These are phyloP conservation scores for Physcia stellaris DNA, from an alignment of 495 filamentous ascomycete genomes.

Conservation along the genomic window DNA sequence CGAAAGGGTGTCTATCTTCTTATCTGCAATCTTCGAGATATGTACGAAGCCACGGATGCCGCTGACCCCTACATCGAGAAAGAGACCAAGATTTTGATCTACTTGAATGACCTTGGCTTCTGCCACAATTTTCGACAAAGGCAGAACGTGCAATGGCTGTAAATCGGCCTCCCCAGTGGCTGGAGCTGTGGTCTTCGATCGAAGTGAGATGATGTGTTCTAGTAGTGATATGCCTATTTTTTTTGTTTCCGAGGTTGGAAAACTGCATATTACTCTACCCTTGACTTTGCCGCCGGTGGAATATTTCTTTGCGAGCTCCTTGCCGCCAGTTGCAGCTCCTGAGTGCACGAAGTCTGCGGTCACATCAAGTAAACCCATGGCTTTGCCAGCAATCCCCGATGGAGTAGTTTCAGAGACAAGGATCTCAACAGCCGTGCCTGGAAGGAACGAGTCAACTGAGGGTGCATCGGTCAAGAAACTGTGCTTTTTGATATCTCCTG, in stretches of 20 bases:
- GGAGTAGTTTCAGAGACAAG: conserved; percentile 57
- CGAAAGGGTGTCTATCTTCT: conserved; percentile 67
- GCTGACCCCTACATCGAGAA: conserved; percentile 62
- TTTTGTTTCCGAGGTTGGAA: conserved; percentile 59
- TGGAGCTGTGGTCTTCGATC: conserved; percentile 26
- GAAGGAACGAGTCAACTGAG: conserved; percentile 78
- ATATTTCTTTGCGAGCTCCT: conserved; percentile 58
- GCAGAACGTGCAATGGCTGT: conserved; percentile 40
- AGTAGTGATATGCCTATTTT: conserved; percentile 80
- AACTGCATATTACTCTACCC: conserved; percentile 73
- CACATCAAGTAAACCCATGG: conserved; percentile 82
- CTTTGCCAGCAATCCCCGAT: conserved; percentile 59
- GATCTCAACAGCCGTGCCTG: conserved; percentile 77
- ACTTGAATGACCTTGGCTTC: conserved; percentile 65
- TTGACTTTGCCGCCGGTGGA: conserved; percentile 72
- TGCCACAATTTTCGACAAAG: conserved; percentile 62
- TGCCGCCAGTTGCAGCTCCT: conserved; percentile 46
- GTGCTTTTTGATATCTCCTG: conserved; percentile 55
- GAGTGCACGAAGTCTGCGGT: conserved; percentile 86
- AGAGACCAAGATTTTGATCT: conserved; percentile 62
- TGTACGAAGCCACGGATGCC: conserved; percentile 77
- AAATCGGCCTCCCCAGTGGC: conserved; percentile 21
- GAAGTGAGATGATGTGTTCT: conserved; percentile 62
- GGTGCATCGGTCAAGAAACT: conserved; percentile 60
- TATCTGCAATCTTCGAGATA: conserved; percentile 79